Percentiles rank a stretch among this genome's conserved stretches.
These are phyloP conservation scores for Hippophae rhamnoides DNA, from an alignment of 306 rosid genomes.

Conservation along the genomic window DNA sequence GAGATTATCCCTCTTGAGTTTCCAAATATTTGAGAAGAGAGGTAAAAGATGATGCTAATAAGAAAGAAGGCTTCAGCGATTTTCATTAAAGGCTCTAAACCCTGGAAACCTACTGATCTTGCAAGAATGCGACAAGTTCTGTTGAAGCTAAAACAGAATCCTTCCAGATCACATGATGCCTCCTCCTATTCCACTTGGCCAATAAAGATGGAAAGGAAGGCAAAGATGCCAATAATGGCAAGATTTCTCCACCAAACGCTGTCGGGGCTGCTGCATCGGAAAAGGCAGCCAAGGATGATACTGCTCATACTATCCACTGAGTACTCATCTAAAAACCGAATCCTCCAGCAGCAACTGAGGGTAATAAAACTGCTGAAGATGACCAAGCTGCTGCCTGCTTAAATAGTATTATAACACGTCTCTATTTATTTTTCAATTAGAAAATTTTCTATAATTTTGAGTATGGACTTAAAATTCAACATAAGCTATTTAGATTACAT, in stretches of 20 bases:
- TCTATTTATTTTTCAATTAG: neutral
- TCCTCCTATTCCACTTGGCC: constrained; percentile 67
- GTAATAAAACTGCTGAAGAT: constrained; percentile 24
- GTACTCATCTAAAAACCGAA: constrained; percentile 26
- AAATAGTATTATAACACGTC: neutral
- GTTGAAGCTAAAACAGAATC: constrained; percentile 67
- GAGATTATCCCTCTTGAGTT: constrained; percentile 87
- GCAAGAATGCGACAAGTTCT: constrained; percentile 80
- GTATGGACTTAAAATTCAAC: too few relatives aligned
- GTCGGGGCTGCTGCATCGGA: constrained; percentile 30
- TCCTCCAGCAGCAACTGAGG: constrained; percentile 23
- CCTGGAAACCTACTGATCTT: constrained; percentile 89
- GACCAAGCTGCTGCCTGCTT: constrained; percentile 15
- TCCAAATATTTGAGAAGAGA: constrained; percentile 79
- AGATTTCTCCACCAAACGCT: constrained; percentile 20
- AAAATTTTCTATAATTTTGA: constrained; percentile 16
- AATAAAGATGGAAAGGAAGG: constrained; percentile 39
- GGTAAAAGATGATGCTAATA: constrained; percentile 72
- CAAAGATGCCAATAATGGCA: constrained; percentile 22
- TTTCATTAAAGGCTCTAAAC: constrained; percentile 85
- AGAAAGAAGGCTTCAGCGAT: constrained; percentile 50
- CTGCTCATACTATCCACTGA: constrained; percentile 26
- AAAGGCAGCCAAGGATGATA: constrained; percentile 27
- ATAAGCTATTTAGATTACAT: neutral
- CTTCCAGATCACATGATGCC: constrained; percentile 86